Evolutionary conservation across 768 basidiomycete genomes (phyloP).

Genomic region (Krasilnikovozyma curviuscula): DNA sequence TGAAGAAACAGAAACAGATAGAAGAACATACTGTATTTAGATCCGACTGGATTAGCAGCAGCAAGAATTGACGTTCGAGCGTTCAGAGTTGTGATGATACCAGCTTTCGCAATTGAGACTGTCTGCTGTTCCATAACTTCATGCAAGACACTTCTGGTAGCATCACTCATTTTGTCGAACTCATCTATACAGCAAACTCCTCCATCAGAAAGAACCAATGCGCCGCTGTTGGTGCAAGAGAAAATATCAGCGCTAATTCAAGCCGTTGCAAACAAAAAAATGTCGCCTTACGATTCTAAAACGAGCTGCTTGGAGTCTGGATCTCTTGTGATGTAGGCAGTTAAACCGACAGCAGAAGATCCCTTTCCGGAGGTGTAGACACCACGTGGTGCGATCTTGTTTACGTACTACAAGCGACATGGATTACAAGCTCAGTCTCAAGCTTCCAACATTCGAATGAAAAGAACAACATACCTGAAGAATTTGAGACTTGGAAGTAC

Average conservation of each 20-base stretch:
- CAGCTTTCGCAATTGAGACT: slow-evolving; percentile 37
- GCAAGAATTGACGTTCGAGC: slow-evolving; percentile 47
- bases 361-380: slow-evolving; percentile 97
- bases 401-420: slow-evolving; percentile 57
- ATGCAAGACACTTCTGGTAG: slow-evolving; percentile 33
- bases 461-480: slow-evolving; percentile 41
- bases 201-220: slow-evolving; percentile 81
- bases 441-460: neutral
- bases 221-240: slow-evolving; percentile 37
- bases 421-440: neutral
- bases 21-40: slow-evolving; percentile 44
- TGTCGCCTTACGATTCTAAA: slow-evolving; percentile 56
- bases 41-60: slow-evolving; percentile 90
- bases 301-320: slow-evolving; percentile 97
- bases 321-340: slow-evolving; percentile 94
- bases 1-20: neutral
- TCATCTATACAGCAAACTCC: slow-evolving; percentile 98
- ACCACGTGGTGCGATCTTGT: slow-evolving; percentile 93
- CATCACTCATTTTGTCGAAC: slow-evolving; percentile 44
- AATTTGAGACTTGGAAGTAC: slow-evolving; percentile 90
- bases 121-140: slow-evolving; percentile 41
- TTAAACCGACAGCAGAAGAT: slow-evolving; percentile 93
- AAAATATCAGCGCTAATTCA: slow-evolving; percentile 11
- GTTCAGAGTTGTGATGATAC: slow-evolving; percentile 37
- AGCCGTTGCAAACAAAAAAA: neutral